Base-by-base conservation (phyloP, 305 asterid genomes). In the Solanum aculeatissimum region DNA sequence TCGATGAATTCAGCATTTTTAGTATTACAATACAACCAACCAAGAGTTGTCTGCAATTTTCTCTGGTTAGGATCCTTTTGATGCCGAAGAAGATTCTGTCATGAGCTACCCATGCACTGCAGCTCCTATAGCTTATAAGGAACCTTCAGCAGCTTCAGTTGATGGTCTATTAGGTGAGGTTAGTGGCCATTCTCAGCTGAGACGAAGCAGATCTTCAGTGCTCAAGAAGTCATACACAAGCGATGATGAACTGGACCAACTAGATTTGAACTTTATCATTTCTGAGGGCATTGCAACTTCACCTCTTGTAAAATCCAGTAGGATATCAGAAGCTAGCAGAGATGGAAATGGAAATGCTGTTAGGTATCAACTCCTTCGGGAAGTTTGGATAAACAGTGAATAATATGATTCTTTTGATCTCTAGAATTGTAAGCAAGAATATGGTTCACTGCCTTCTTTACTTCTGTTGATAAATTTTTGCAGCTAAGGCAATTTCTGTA, bases 231-330 rank as follows among this genome's bases (percentile, higher is more conserved):
- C 98, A 4, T 86, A 91, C 87, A 91, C 91, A 7, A 97, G 99
- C n/a, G 98, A 97, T 40, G 98, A 97, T 65, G 99, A 97, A 89
- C 87, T 97, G 1, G 95, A 93, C 19, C 98, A 93, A 88, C 90
- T 97, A 10, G 94, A 93, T 85, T 90, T 95, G 92, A 92, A 94
- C 49, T 88, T 90, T 2, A 87, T 97, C 69, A 83, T 94, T n/a
- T 92, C 93, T 2, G 97, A 94, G 54, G 89, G 89, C 87, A 85
- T 83, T 83, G 89, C 83, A 79, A 87, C 66, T 57, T 89, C 92
- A 18, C 89, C 92, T 71, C 75, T 92, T 53, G 84, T 91, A 51
- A 92, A 87, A 80, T 91, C 90, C 27, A 91, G 88, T 81, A 71
- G 89, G 88, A 80, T 62, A 10, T 43, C 84, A 3, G 55, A 71